These are phyloP conservation scores for Erysimum pusillum DNA, from an alignment of 441 rosid genomes.

Conservation along the genomic window DNA sequence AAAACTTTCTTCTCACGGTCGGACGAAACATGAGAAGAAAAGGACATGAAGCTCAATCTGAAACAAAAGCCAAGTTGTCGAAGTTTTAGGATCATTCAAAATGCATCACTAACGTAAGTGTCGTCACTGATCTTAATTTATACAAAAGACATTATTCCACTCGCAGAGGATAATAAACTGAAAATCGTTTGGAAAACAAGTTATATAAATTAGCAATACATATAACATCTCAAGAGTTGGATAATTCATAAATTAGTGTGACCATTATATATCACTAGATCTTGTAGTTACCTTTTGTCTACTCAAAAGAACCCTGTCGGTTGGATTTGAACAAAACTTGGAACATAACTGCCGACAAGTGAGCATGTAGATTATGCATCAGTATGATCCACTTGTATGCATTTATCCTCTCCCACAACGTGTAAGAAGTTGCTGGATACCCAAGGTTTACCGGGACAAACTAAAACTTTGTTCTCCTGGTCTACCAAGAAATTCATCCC, in stretches of 20 bases:
- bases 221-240: background rate
- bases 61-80: too few relatives aligned
- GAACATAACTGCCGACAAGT: conserved; percentile 15
- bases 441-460: background rate
- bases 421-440: background rate
- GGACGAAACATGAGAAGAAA: too few relatives aligned
- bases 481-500: conserved; percentile 26
- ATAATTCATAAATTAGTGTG: background rate
- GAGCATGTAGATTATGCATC: background rate
- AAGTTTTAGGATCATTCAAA: too few relatives aligned
- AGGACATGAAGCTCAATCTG: too few relatives aligned
- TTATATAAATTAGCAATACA: background rate
- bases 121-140: too few relatives aligned
- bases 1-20: too few relatives aligned
- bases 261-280: background rate
- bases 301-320: background rate
- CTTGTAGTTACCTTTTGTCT: background rate
- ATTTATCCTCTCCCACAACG: conserved; percentile 10
- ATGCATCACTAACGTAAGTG: too few relatives aligned
- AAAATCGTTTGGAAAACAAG: background rate
- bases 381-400: background rate
- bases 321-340: conserved; percentile 15
- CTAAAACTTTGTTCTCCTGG: background rate
- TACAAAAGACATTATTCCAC: too few relatives aligned
- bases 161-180: background rate